These are phyloP conservation scores for Scedosporium aurantiacum DNA, from an alignment of 2,329 filamentous ascomycete genomes.

Conservation along the genomic window DNA sequence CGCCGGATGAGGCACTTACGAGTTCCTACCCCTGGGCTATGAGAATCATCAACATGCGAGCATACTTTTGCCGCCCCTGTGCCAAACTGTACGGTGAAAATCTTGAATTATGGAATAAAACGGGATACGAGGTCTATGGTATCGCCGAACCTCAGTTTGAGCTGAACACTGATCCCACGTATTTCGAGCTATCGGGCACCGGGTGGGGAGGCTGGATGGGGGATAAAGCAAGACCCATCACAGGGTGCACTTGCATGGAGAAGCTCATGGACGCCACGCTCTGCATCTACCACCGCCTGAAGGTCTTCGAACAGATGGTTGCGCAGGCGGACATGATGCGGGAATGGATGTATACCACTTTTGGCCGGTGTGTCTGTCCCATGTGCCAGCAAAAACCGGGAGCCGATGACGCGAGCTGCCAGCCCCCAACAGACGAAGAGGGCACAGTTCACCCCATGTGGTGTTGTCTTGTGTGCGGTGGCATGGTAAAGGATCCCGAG, in stretches of 20 bases:
- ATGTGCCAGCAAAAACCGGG: conserved; percentile 14
- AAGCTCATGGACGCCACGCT: conserved; percentile 22
- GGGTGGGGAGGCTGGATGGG: background rate
- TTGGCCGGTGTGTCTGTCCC: conserved; percentile 18
- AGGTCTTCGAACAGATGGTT: conserved; percentile 14
- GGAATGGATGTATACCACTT: conserved; percentile 16
- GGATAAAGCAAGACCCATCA: conserved; percentile 13
- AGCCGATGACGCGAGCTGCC: conserved; percentile 10
- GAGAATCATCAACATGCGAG: conserved; percentile 22
- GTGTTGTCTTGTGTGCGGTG: conserved; percentile 23
- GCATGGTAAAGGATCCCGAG: conserved; percentile 11
- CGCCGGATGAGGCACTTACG: no score
- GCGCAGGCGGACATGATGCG: conserved; percentile 14
- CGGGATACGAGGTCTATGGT: conserved; percentile 18
- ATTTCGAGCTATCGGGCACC: conserved; percentile 2
- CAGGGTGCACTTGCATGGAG: conserved; percentile 25
- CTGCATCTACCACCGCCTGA: conserved; percentile 24
- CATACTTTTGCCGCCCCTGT: conserved; percentile 24
- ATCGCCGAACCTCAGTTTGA: background rate
- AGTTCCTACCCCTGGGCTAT: no score
- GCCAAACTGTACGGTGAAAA: background rate
- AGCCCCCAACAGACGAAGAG: conserved; percentile 5
- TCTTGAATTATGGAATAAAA: conserved; percentile 8
- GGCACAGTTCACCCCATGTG: conserved; percentile 16
- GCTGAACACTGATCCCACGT: background rate